phyloP scores from a whole-genome alignment of 139 green algal genomes.

The Chlamydomonas sp. region DNA sequence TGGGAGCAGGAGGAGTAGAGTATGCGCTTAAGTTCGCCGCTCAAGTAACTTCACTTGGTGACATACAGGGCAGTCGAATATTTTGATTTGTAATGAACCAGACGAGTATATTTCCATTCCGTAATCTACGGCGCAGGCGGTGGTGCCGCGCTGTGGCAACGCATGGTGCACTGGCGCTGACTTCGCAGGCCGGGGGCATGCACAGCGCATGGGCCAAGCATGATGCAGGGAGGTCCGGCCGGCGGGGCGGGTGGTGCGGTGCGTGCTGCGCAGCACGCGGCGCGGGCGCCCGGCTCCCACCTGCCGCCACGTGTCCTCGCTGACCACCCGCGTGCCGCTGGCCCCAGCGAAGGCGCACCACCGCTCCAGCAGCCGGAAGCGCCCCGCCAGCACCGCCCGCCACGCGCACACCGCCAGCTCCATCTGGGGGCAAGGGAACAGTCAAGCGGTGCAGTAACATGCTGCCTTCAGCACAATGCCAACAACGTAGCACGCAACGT shows the following conservation, averaged over 20 bases:
- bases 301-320: slow-evolving; percentile 81
- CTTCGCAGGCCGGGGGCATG: too few species aligned
- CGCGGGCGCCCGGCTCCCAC: slow-evolving; percentile 29
- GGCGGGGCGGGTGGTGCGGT: too few species aligned
- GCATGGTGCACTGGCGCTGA: too few species aligned
- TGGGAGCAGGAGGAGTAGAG: not conserved
- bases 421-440: slow-evolving; percentile 42
- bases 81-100: too few species aligned
- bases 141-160: too few species aligned
- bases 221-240: not conserved
- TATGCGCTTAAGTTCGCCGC: not conserved
- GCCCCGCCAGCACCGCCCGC: slow-evolving; percentile 62
- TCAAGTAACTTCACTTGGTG: too few species aligned
- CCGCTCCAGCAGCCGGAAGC: slow-evolving; percentile 75
- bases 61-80: too few species aligned
- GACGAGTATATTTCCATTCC: too few species aligned
- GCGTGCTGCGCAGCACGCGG: not conserved
- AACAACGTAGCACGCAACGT: not conserved
- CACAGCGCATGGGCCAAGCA: too few species aligned
- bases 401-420: slow-evolving; percentile 58
- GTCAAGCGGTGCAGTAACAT: not conserved
- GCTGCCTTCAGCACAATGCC: not conserved
- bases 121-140: too few species aligned
- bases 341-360: slow-evolving; percentile 66
- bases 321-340: slow-evolving; percentile 50